These are phyloP conservation scores for Angophora floribunda DNA, from an alignment of 345 rosid genomes.

Conservation along the genomic window DNA sequence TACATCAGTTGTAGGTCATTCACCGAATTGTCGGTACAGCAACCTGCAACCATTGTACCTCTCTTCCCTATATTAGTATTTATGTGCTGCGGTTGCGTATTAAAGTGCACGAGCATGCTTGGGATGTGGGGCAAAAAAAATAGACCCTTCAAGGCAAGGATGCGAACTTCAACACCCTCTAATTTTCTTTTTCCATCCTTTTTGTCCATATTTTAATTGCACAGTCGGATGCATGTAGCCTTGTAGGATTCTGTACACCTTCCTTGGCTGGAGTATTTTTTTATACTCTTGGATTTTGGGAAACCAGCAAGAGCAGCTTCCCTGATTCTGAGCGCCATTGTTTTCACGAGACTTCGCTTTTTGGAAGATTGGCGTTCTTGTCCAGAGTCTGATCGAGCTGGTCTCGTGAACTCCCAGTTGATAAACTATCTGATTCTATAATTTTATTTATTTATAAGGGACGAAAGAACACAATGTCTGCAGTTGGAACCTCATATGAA, in stretches of 20 bases:
- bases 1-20: background rate
- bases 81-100: background rate
- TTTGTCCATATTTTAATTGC: background rate
- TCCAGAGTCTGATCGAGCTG: background rate
- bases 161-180: background rate
- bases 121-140: background rate
- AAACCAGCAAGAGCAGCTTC: background rate
- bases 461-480: background rate
- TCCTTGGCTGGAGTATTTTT: background rate
- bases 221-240: background rate
- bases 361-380: conserved; percentile 6
- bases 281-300: background rate
- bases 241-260: background rate
- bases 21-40: background rate
- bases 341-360: conserved; percentile 16
- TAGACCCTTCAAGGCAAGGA: background rate
- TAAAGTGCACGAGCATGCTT: background rate
- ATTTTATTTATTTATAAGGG: background rate
- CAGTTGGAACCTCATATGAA: background rate
- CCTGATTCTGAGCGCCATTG: conserved; percentile 6
- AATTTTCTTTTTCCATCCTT: background rate
- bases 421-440: background rate
- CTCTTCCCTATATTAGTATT: background rate
- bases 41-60: background rate
- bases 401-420: conserved; percentile 11